Evolutionary conservation across 2,329 filamentous ascomycete genomes (phyloP), one percentile per base, ranked within the genome.

Genomic region (Malbranchea zuffiana): DNA sequence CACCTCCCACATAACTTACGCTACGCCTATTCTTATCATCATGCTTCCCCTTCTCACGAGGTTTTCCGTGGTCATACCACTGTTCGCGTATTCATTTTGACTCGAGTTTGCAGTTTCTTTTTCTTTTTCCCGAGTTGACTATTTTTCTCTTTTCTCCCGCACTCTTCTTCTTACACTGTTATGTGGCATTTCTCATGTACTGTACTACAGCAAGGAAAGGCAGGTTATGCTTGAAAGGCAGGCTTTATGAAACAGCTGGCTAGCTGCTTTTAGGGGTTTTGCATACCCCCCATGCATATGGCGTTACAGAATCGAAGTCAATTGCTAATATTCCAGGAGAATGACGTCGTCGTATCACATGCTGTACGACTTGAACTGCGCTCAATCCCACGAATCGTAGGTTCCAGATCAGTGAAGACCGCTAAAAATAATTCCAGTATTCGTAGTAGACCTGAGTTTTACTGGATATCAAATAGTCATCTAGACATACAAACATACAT

Each of bases 181-280:
- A 31, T 32, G 41, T 50, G 44, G 43, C 42, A 45, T 32, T 34
- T 48, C 47, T 50, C 39, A 40, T 43, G 32, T 41, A 43, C 36
- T 40, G 35, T 44, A 43, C 29, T 47, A 44, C 37, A 51, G 47
- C 51, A 50, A 47, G 47, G 47, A 48, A 47, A 49, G 44, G 45
- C 37, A 41, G 25, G 35, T 30, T 35, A 26, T 40, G 32, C 38
- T 32, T 39, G 42, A 32, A 24, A 39, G 42, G 44, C 38, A 45
- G 34, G 37, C 39, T 30, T 32, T 24, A 30, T 31, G 27, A 13
- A 30, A 32, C 44, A 44, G 44, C 44, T 32, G 44, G 41, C 41
- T 41, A 40, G 41, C 44, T 46, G 44, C n/a, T 36, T 33, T 31
- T 28, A 41, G 21, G 44, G 41, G 13, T 34, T 35, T 39, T 38